These are phyloP conservation scores for Mycena crocata DNA, from an alignment of 768 basidiomycete species.

Conservation along the genomic window DNA sequence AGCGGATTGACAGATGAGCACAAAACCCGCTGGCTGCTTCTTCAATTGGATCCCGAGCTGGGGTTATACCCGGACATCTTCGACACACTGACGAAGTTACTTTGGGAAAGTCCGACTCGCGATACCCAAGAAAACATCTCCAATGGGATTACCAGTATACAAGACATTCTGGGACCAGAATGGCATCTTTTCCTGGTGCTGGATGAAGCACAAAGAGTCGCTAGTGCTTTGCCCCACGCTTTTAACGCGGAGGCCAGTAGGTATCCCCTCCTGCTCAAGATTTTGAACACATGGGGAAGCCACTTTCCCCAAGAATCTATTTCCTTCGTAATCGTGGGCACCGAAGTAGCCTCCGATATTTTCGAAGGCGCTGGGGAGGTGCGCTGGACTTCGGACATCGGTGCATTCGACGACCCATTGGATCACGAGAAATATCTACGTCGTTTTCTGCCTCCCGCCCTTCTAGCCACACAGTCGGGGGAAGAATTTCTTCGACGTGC, in stretches of 20 bases:
- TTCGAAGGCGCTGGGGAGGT: neutral
- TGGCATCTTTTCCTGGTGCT: neutral
- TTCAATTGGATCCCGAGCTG: constrained; percentile 6
- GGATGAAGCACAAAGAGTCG: neutral
- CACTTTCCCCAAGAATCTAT: neutral
- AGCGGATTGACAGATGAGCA: constrained; percentile 3
- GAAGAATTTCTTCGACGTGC: neutral
- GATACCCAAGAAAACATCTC: neutral
- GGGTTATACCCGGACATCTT: neutral
- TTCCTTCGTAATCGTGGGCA: constrained; percentile 2
- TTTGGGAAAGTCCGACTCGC: too few relatives aligned
- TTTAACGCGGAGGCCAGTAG: neutral
- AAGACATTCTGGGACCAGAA: neutral
- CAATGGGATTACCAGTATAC: neutral
- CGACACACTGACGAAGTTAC: neutral
- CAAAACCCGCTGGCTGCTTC: constrained; percentile 20
- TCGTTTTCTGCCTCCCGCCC: constrained; percentile 13
- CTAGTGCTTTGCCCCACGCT: neutral
- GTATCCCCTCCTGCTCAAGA: neutral
- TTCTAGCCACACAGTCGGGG: neutral
- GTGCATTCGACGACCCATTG: constrained; percentile 18
- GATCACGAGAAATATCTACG: constrained; percentile 16
- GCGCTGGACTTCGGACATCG: constrained; percentile 17
- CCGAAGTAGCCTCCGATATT: neutral
- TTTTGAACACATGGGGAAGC: neutral